Percentiles rank a stretch among this genome's conserved stretches.
Evolutionary conservation across 2,329 filamentous ascomycete genomes (phyloP).

Genomic region (Xylariaceae sp.): DNA sequence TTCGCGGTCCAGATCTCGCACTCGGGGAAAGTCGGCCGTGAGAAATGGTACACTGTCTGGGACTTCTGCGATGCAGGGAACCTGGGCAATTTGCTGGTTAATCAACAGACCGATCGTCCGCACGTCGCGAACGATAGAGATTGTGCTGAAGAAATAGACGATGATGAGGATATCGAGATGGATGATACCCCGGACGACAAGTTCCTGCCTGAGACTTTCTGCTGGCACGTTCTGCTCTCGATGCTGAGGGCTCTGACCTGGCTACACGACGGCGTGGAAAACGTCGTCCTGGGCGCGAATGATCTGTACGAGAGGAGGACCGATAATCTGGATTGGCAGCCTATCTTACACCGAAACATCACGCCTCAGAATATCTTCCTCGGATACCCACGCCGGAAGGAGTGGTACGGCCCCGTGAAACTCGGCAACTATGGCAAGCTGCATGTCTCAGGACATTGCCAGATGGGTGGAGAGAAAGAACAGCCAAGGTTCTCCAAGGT

Average conservation of each 20-base stretch:
- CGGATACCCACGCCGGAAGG: constrained; percentile 44
- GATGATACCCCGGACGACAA: neutral
- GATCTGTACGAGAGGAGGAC: constrained; percentile 7
- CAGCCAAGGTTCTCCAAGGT: constrained; percentile 16
- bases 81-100: constrained; percentile 41
- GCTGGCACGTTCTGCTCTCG: constrained; percentile 54
- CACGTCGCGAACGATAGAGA: too few species aligned
- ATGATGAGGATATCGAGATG: constrained; percentile 20
- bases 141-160: constrained; percentile 1
- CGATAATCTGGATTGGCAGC: constrained; percentile 45
- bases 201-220: constrained; percentile 51
- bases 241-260: constrained; percentile 49
- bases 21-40: constrained; percentile 13
- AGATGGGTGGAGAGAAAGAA: constrained; percentile 9
- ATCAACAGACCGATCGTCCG: neutral
- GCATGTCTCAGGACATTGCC: constrained; percentile 38
- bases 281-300: constrained; percentile 15
- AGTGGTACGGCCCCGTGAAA: constrained; percentile 54
- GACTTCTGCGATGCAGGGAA: constrained; percentile 53
- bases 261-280: constrained; percentile 48
- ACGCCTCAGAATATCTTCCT: constrained; percentile 49
- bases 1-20: constrained; percentile 26
- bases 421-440: constrained; percentile 47
- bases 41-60: constrained; percentile 37
- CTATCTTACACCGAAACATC: constrained; percentile 50